Evolutionary conservation across 768 basidiomycete genomes (phyloP), one percentile per base, ranked within the genome.

Genomic region (Mrakia gelida): DNA sequence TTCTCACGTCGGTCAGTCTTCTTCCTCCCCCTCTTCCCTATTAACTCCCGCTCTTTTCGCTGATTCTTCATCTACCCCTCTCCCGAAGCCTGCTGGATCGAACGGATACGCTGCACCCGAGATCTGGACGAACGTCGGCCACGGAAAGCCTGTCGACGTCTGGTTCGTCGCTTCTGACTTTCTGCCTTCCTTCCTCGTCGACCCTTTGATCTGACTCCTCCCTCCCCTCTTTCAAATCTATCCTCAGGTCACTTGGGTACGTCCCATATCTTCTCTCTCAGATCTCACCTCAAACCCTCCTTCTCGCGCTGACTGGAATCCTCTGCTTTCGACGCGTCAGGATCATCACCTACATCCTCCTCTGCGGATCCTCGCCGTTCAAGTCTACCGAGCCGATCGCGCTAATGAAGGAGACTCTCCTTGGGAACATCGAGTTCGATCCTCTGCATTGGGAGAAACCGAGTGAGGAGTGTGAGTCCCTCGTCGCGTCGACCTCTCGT

Each of bases 301-400:
- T 43, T 45, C 34, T 41, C 32, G 2, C n/a, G 13, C 56, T 71
- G 3, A 26, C 28, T 23, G n/a, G n/a, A n/a, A n/a, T n/a, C n/a
- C n/a, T n/a, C n/a, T n/a, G n/a, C n/a, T n/a, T n/a, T n/a, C n/a
- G n/a, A n/a, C n/a, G n/a, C n/a, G 41, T 67, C 45, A 95, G 95
- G 0, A 89, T 98, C 80, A 98, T 99, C 81, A 92, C 95, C 23
- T 98, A 97, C 84, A 93, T 96, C 75, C 87, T 98, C 23, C 88
- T 97, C 1, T 96, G 95, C 81, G 96, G 96, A 2, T 98, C 98
- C 85, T 91, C 92, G 1, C 97, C 97, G 0, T 98, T 98, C 87
- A 89, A 93, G 61, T 91, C 92, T 0, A 92, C 93, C 34, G 91
- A 95, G 81, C 85, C 89, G 73, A 88, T 89, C 77, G 89, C 90